Evolutionary conservation across 179 eudicot genomes (phyloP), one percentile per base, ranked within the genome.

Genomic region (Silene vulgaris): DNA sequence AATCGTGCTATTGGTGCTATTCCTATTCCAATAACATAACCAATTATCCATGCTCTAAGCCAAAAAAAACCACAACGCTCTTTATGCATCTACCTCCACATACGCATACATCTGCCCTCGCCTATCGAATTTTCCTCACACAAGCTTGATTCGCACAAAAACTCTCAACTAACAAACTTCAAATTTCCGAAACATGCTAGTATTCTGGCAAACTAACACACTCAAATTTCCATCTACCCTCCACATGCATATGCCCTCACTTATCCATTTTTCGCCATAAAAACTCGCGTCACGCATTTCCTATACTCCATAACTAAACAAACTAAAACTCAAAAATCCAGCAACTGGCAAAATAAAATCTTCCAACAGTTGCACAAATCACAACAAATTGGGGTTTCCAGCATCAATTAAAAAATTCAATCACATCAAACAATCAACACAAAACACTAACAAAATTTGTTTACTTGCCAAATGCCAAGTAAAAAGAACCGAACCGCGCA

Each of bases 391-490:
- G 35, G 71, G 71, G 71, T 66, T 66, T 65, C 19, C 67, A 26
- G 67, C 13, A 19, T 59, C 23, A 1, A 29, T 72, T 48, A 11
- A n/a, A 73, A 40, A 17, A 8, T 40, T 3, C n/a, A 5, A 29
- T 3, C n/a, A 57, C 40, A 35, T 35, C 40, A 35, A 35, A 35
- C 40, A 35, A 35, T 35, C 40, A 35, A 35, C 40, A 35, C 40
- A 35, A 4, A 35, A 35, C 40, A 35, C 7, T 88, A 79, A 65
- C 78, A 35, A 82, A 63, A 11, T 40, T 40, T 40, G 48, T 40
- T 40, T 40, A 40, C 48, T 40, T 8, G 28, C 65, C 8, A 61
- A 40, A 40, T 40, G 48, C 48, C 43, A 40, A 8, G 48, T 40
- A 8, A 8, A 40, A 40, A 7, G 48, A 40, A 40, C 17, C 19